Percentiles rank a stretch among this genome's conserved stretches.
These are phyloP conservation scores for Pilatotrama ljubarskyi DNA, from an alignment of 768 basidiomycete species.

Conservation along the genomic window DNA sequence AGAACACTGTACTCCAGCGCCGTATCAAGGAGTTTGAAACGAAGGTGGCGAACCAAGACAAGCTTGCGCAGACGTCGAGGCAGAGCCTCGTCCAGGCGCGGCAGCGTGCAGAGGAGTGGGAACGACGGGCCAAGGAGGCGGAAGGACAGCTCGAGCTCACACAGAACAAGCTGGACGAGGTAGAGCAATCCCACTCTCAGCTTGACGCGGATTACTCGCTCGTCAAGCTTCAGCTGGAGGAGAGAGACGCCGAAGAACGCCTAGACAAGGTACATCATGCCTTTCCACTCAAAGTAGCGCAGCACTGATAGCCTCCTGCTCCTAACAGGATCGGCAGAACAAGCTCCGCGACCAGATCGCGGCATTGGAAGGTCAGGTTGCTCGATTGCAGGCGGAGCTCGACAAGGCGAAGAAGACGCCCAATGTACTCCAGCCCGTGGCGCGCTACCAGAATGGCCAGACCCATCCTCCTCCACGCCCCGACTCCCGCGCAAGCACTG, in stretches of 20 bases:
- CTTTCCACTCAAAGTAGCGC: too few species aligned
- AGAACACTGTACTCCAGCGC: conserved; percentile 66
- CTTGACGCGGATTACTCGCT: conserved; percentile 71
- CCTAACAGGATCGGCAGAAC: conserved; percentile 63
- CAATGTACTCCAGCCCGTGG: conserved; percentile 32
- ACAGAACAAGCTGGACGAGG: conserved; percentile 62
- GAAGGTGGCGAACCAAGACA: conserved; percentile 61
- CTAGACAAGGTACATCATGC: conserved; percentile 54
- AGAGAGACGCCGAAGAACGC: conserved; percentile 70
- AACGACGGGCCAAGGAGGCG: conserved; percentile 70
- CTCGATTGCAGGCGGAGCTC: conserved; percentile 58
- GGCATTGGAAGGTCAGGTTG: conserved; percentile 59
- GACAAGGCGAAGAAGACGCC: conserved; percentile 43
- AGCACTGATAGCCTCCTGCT: background rate
- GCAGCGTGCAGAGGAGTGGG: conserved; percentile 81
- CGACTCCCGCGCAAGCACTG: conserved; percentile 73
- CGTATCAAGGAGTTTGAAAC: conserved; percentile 72
- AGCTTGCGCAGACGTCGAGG: conserved; percentile 53
- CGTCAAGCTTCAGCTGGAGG: conserved; percentile 70
- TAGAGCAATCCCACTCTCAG: conserved; percentile 63
- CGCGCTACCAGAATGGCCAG: conserved; percentile 45
- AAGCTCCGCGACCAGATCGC: conserved; percentile 68
- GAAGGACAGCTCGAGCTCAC: conserved; percentile 63
- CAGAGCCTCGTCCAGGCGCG: conserved; percentile 72
- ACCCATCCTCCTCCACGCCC: conserved; percentile 55